These are phyloP conservation scores for Arachis hypogaea DNA, from an alignment of 306 rosid species.

Conservation along the genomic window DNA sequence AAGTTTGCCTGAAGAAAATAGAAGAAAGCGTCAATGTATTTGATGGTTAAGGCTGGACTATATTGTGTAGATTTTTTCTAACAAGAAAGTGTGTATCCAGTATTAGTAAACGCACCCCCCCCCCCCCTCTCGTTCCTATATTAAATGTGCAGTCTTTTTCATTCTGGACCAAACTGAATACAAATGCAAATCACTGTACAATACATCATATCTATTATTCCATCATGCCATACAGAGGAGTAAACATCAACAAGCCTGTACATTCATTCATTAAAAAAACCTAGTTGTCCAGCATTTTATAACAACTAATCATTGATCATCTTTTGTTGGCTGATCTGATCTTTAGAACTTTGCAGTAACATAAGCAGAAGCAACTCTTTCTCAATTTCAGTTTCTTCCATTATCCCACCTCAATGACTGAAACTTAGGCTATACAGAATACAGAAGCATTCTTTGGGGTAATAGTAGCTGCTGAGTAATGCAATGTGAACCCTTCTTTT, in stretches of 20 bases:
- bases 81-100: slow-evolving; percentile 26
- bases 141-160: slow-evolving; percentile 9
- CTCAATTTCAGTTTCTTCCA: slow-evolving; percentile 19
- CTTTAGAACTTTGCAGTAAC: slow-evolving; percentile 18
- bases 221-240: slow-evolving; percentile 6
- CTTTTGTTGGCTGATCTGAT: slow-evolving; percentile 27
- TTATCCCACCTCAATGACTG: neutral
- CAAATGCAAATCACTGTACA: slow-evolving; percentile 6
- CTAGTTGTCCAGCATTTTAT: neutral
- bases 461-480: slow-evolving; percentile 6
- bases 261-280: neutral
- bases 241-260: neutral
- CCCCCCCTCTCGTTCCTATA: slow-evolving; percentile 2
- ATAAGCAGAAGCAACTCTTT: slow-evolving; percentile 17
- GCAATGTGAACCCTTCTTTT: slow-evolving; percentile 14
- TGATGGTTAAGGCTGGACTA: slow-evolving; percentile 27
- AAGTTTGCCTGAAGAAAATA: slow-evolving; percentile 74
- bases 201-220: slow-evolving; percentile 3
- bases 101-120: neutral
- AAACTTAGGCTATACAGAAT: slow-evolving; percentile 28
- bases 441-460: slow-evolving; percentile 5
- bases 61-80: slow-evolving; percentile 18
- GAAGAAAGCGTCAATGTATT: slow-evolving; percentile 27
- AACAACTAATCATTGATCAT: slow-evolving; percentile 13
- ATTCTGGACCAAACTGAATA: slow-evolving; percentile 27